phyloP scores from a whole-genome alignment of 78 protist genomes.

The Creolimax fragrantissima region DNA sequence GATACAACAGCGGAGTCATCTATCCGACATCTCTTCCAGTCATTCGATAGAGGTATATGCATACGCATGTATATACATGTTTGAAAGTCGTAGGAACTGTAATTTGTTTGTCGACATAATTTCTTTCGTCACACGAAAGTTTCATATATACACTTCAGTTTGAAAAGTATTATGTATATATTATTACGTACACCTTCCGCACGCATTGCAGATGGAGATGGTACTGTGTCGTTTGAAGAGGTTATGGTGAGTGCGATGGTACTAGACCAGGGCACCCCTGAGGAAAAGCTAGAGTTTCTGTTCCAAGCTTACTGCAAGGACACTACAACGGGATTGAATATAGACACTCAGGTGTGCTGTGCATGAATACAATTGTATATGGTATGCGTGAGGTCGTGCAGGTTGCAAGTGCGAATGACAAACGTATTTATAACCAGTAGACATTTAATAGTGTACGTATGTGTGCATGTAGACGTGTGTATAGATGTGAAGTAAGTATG shows the following conservation, averaged over 20 bases:
- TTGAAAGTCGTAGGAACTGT: neutral
- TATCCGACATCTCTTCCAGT: neutral
- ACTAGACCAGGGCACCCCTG: neutral
- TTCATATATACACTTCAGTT: neutral
- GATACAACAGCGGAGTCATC: neutral
- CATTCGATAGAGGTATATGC: neutral
- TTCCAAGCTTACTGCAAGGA: neutral
- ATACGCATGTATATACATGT: neutral
- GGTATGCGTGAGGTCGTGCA: too few relatives aligned
- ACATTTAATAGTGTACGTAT: too few relatives aligned
- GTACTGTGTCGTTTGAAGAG: neutral
- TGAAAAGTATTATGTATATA: neutral
- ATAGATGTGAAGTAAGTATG: too few relatives aligned
- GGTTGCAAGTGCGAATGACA: too few relatives aligned
- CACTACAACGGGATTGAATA: neutral
- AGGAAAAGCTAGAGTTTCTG: neutral
- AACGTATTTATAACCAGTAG: too few relatives aligned
- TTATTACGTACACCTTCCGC: neutral
- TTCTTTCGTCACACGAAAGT: neutral
- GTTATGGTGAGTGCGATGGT: neutral
- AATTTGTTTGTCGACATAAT: neutral
- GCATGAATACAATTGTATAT: too few relatives aligned
- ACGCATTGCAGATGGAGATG: conserved; percentile 12
- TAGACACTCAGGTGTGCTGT: neutral
- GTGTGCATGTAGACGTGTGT: neutral